These are phyloP conservation scores for Wickerhamiella occidentalis DNA, from an alignment of 805 yeast genomes.

Conservation along the genomic window DNA sequence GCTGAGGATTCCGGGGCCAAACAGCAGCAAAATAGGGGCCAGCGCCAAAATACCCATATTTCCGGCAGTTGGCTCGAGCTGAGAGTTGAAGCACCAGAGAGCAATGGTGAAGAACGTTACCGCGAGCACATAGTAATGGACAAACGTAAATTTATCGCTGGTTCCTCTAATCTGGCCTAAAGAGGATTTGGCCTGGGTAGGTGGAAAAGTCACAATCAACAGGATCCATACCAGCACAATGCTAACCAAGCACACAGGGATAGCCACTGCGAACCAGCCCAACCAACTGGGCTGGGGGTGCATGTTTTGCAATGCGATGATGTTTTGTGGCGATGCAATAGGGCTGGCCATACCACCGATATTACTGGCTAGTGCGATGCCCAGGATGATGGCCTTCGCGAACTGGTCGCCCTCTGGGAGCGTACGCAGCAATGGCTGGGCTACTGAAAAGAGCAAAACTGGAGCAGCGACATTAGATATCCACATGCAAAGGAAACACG, in stretches of 20 bases:
- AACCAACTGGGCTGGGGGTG: constrained; percentile 76
- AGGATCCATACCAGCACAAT: constrained; percentile 62
- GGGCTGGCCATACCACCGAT: constrained; percentile 97
- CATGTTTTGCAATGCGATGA: constrained; percentile 82
- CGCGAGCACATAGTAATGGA: constrained; percentile 61
- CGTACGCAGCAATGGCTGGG: constrained; percentile 80
- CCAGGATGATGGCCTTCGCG: constrained; percentile 73
- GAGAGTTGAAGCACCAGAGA: constrained; percentile 82
- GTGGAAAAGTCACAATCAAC: constrained; percentile 47
- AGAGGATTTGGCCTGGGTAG: constrained; percentile 37
- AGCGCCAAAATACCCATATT: constrained; percentile 96
- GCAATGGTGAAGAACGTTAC: constrained; percentile 63
- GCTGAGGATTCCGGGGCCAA: constrained; percentile 77
- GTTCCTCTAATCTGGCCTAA: constrained; percentile 48
- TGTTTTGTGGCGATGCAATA: constrained; percentile 92
- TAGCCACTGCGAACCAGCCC: constrained; percentile 80
- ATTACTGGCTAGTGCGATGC: constrained; percentile 86
- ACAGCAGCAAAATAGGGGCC: constrained; percentile 78
- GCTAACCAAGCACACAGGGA: constrained; percentile 63
- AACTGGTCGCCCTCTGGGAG: constrained; percentile 70
- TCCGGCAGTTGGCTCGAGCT: constrained; percentile 62
- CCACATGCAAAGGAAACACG: constrained; percentile 85
- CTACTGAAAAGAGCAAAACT: constrained; percentile 77
- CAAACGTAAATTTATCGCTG: constrained; percentile 52
- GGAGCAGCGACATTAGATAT: constrained; percentile 97